Conservation (phyloP, 2,329 filamentous ascomycete genomes). For the Sarocladium strictum region DNA sequence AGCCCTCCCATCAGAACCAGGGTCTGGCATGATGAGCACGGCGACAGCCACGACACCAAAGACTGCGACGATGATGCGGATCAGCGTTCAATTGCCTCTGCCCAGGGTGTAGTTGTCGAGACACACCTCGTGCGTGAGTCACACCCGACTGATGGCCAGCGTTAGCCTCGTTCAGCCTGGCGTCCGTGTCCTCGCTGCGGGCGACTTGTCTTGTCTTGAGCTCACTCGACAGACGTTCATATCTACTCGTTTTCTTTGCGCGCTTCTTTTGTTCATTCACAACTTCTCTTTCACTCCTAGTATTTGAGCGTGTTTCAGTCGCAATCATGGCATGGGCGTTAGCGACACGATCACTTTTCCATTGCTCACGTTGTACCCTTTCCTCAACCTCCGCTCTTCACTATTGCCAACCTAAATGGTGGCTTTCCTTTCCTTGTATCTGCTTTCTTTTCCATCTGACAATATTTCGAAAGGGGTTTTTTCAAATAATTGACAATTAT, state of each 20-base stretch:
- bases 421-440: not conserved
- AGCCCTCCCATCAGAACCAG: constrained; percentile 16
- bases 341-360: not conserved
- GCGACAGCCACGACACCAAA: not conserved
- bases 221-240: not conserved
- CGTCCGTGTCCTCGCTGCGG: not conserved
- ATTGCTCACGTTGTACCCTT: constrained; percentile 4
- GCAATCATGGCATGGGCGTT: not conserved
- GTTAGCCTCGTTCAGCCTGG: constrained; percentile 13
- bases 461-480: not conserved
- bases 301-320: not conserved
- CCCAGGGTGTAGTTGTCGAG: constrained; percentile 18
- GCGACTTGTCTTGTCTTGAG: constrained; percentile 8
- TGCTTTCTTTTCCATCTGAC: not conserved
- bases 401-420: not conserved
- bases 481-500: constrained; percentile 2
- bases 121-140: constrained; percentile 21
- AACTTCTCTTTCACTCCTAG: not conserved
- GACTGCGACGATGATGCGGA: constrained; percentile 5
- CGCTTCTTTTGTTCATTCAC: not conserved
- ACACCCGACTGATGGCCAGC: constrained; percentile 17
- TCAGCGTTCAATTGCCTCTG: constrained; percentile 12
- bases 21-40: constrained; percentile 22
- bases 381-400: not conserved
- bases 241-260: not conserved